Conservation (phyloP, 2,329 filamentous ascomycete species). For the Exophiala sp. region DNA sequence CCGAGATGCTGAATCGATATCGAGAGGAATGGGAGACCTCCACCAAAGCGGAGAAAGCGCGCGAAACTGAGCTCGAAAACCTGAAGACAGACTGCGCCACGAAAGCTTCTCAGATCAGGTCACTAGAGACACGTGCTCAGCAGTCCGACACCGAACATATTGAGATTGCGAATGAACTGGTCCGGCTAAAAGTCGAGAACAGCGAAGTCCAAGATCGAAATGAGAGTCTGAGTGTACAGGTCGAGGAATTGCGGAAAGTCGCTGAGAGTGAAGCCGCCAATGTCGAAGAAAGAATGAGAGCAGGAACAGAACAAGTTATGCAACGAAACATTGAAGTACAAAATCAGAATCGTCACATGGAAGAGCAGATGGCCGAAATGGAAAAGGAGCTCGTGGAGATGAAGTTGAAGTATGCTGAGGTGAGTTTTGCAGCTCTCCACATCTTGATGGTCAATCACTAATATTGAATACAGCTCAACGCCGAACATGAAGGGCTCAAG, state of each 20-base stretch:
- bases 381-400: conserved; percentile 88
- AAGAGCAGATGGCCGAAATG: conserved; percentile 86
- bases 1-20: conserved; percentile 77
- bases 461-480: conserved; percentile 59
- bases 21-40: conserved; percentile 90
- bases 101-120: conserved; percentile 72
- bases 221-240: conserved; percentile 79
- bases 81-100: conserved; percentile 65
- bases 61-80: conserved; percentile 74
- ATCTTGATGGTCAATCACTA: background rate
- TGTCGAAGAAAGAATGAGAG: conserved; percentile 74
- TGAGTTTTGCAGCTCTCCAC: conserved; percentile 49
- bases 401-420: conserved; percentile 94
- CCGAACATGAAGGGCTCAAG: conserved; percentile 65
- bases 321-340: conserved; percentile 89
- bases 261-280: conserved; percentile 88
- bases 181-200: conserved; percentile 90
- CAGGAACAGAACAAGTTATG: conserved; percentile 89
- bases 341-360: conserved; percentile 81
- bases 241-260: conserved; percentile 77
- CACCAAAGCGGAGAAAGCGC: conserved; percentile 73
- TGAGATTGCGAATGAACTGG: conserved; percentile 82
- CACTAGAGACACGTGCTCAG: conserved; percentile 82
- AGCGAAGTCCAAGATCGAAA: conserved; percentile 85
- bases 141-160: conserved; percentile 88